Base-by-base conservation (phyloP, 2,329 filamentous ascomycete species). In the Botrytis pseudocinerea region DNA sequence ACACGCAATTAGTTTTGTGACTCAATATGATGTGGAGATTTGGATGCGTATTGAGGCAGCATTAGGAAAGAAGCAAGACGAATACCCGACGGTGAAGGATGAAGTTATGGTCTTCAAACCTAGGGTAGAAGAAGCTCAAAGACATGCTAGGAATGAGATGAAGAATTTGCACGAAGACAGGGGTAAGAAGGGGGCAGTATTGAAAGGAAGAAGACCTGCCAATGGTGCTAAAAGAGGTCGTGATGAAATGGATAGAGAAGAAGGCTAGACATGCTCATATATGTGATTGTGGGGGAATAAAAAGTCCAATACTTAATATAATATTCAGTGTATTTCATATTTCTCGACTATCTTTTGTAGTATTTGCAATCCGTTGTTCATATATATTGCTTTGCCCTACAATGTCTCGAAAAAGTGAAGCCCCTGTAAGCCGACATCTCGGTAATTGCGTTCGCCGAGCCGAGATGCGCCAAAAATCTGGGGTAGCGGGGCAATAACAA, bases 11-110 rank as follows among this genome's bases (percentile, higher is more conserved):
- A 93, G 87, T 70, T 84, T 98, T 14, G 91, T 96, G 8, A 97
- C 93, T 0, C 94, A 97, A 82, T 97, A 97, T 77, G 94, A 97
- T 79, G 84, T 95, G 1, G 93, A 95, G 81, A 87, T 96, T 51
- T 97, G 89, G 83, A 84, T 91, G 79, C 86, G 94, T 32, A 97
- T 97, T 69, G 95, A 98, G 82, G 89, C 90, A 9, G 93, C 94
- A 0, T 84, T 98, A 20, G 93, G 92, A 20, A 92, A 92, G 84
- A 90, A 95, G 83, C 84, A 97, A 72, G 82, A 86, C 0, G 90
- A 93, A 80, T 92, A 92, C 78, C 84, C 88, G 12, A 86, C 89
- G 0, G 88, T 91, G 65, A 93, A 94, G 83, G 93, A 96, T 28
- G 93, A 97, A 80, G 93, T 95, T 0, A 92, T 97, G 89, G 87